A percentile compares a stretch with the other conserved stretches of the same genome.
These are phyloP conservation scores for Hypoxylon cercidicola DNA, from an alignment of 495 filamentous ascomycete species.

Conservation along the genomic window DNA sequence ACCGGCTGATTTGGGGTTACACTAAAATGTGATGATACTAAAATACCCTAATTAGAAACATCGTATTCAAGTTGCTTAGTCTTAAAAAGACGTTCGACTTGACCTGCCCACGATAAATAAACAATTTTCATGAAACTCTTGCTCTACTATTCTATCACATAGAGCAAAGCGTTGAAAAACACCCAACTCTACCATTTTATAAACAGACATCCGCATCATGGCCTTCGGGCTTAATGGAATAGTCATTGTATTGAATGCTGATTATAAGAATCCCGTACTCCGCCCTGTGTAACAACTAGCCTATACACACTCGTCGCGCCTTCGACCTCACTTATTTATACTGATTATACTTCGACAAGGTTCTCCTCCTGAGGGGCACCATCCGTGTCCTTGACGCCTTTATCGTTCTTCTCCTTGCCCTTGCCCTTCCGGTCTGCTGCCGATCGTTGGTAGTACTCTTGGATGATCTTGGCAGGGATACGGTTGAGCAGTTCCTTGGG, in stretches of 20 bases:
- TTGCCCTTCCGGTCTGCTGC: conserved; percentile 70
- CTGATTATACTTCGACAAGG: conserved; percentile 70
- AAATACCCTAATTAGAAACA: too few relatives aligned
- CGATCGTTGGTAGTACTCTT: conserved; percentile 89
- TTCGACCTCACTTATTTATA: conserved; percentile 13
- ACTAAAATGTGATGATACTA: too few relatives aligned
- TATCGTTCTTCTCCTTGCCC: conserved; percentile 73
- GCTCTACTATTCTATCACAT: too few relatives aligned
- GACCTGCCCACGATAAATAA: too few relatives aligned
- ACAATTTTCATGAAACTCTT: too few relatives aligned
- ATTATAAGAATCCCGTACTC: conserved; percentile 40
- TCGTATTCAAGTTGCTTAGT: too few relatives aligned
- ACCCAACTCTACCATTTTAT: too few relatives aligned
- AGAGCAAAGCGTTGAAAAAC: too few relatives aligned
- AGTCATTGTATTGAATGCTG: conserved; percentile 39
- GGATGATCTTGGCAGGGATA: conserved; percentile 91
- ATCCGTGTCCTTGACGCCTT: conserved; percentile 65
- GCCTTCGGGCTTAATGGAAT: conserved; percentile 10
- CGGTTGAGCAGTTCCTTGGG: conserved; percentile 97
- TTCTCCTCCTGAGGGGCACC: conserved; percentile 67
- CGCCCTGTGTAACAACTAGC: conserved; percentile 38
- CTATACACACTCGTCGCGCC: conserved; percentile 42
- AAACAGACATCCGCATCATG: not conserved
- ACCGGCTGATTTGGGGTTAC: conserved; percentile 3
- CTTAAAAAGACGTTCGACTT: too few relatives aligned